Percentiles rank a stretch among this genome's conserved stretches.
These are phyloP conservation scores for Phytophthora pseudosyringae DNA, from an alignment of 352 stramenopile genomes.

Conservation along the genomic window DNA sequence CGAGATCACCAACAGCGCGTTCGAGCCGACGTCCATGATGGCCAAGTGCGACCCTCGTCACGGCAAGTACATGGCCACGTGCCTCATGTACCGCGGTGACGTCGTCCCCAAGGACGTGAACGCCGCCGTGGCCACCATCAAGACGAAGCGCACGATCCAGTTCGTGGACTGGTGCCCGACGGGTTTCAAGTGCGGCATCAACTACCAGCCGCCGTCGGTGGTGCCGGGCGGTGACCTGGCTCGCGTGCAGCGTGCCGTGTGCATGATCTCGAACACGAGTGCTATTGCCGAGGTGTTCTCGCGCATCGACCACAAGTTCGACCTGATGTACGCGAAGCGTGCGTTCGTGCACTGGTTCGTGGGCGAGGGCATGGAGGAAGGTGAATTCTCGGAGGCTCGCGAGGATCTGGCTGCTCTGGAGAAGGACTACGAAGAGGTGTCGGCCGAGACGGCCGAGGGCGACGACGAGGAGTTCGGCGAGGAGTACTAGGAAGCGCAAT, in stretches of 20 bases:
- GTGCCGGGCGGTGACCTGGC: slow-evolving; percentile 96
- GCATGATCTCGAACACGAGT: slow-evolving; percentile 98
- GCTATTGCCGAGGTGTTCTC: slow-evolving; percentile 97
- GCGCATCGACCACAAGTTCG: slow-evolving; percentile 99
- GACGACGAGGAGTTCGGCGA: slow-evolving; percentile 93
- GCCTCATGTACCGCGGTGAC: slow-evolving; percentile 97
- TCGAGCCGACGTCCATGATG: slow-evolving; percentile 97
- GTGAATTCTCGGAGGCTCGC: slow-evolving; percentile 13
- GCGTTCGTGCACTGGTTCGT: slow-evolving; percentile 19
- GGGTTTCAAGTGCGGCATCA: slow-evolving; percentile 95
- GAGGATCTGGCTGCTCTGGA: slow-evolving; percentile 95
- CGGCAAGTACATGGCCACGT: slow-evolving; percentile 99
- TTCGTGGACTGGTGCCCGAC: slow-evolving; percentile 91
- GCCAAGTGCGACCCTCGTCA: slow-evolving; percentile 98
- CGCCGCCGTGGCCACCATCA: slow-evolving; percentile 96
- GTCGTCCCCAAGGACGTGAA: slow-evolving; percentile 95
- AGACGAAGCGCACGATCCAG: slow-evolving; percentile 98
- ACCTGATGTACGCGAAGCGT: slow-evolving; percentile 94
- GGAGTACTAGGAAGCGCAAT: slow-evolving; percentile 67
- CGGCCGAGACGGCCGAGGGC: slow-evolving; percentile 94
- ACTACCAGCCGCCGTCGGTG: slow-evolving; percentile 96
- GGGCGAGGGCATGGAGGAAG: slow-evolving; percentile 17
- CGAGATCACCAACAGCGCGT: slow-evolving; percentile 97
- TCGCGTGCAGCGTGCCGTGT: slow-evolving; percentile 95
- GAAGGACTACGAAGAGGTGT: slow-evolving; percentile 99